These are phyloP conservation scores for Xylariomycetidae sp. DNA, from an alignment of 2,329 filamentous ascomycete species.

Conservation along the genomic window DNA sequence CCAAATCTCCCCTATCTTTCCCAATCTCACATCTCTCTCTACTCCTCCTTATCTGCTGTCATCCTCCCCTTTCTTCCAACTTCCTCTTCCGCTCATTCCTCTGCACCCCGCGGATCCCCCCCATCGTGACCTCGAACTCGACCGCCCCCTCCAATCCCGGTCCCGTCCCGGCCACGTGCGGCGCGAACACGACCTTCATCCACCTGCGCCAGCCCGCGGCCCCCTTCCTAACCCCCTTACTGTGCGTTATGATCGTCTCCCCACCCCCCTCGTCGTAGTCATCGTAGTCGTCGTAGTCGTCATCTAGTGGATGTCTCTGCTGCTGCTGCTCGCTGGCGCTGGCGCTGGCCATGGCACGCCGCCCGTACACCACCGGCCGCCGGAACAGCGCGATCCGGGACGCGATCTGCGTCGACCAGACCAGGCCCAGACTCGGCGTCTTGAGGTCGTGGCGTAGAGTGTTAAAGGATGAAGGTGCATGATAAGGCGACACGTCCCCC, in stretches of 20 bases:
- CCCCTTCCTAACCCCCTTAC: neutral
- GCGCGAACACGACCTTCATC: conserved; percentile 87
- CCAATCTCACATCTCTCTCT: no score
- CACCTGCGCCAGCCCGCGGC: conserved; percentile 61
- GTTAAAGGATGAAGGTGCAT: conserved; percentile 36
- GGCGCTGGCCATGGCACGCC: conserved; percentile 5
- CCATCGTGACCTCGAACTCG: conserved; percentile 71
- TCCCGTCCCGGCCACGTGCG: conserved; percentile 59
- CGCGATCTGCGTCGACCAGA: conserved; percentile 88
- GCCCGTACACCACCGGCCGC: conserved; percentile 49
- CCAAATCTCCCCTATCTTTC: no score
- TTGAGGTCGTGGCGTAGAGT: conserved; percentile 52
- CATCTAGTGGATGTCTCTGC: conserved; percentile 10
- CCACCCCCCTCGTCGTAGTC: conserved; percentile 37
- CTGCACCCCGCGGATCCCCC: conserved; percentile 47
- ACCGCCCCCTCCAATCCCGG: conserved; percentile 47
- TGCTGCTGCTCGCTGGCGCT: conserved; percentile 29
- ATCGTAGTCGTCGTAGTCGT: conserved; percentile 30
- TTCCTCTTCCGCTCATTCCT: conserved; percentile 12
- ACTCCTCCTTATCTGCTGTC: no score
- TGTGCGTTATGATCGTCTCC: conserved; percentile 31
- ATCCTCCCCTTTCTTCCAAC: no score
- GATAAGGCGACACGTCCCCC: conserved; percentile 70
- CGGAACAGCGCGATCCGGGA: conserved; percentile 79
- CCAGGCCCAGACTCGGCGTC: conserved; percentile 79